phyloP scores from a whole-genome alignment of 805 yeast species.

The Yarrowia divulgata region DNA sequence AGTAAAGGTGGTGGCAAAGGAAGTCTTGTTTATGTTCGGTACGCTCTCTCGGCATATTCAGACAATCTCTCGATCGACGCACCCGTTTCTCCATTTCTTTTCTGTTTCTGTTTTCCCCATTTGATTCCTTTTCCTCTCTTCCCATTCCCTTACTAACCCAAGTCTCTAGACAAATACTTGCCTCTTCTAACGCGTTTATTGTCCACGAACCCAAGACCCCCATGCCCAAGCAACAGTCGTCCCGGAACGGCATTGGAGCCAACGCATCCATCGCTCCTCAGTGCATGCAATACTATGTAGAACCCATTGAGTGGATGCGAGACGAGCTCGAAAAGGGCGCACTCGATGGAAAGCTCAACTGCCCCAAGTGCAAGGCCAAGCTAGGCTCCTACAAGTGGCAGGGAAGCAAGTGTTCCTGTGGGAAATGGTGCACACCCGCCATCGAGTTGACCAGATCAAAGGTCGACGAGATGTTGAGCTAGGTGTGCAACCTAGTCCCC shows the following conservation, averaged over 20 bases:
- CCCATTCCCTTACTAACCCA: slow-evolving; percentile 12
- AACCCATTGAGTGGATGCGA: slow-evolving; percentile 94
- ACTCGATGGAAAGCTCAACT: slow-evolving; percentile 83
- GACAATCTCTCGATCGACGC: too few species aligned
- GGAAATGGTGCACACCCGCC: slow-evolving; percentile 94
- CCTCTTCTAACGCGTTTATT: slow-evolving; percentile 66
- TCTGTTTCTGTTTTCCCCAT: neutral
- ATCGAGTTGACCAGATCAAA: slow-evolving; percentile 80
- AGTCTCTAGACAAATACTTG: slow-evolving; percentile 54
- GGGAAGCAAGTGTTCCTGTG: slow-evolving; percentile 93
- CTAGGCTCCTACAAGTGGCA: slow-evolving; percentile 95
- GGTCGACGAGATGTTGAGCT: slow-evolving; percentile 67
- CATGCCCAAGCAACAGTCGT: slow-evolving; percentile 39
- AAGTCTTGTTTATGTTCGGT: neutral
- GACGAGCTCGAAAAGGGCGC: slow-evolving; percentile 73
- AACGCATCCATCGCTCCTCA: slow-evolving; percentile 44
- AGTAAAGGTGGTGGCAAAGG: neutral
- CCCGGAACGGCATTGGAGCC: slow-evolving; percentile 43
- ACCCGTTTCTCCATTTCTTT: neutral
- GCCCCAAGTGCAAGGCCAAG: slow-evolving; percentile 85
- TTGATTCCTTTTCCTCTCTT: neutral
- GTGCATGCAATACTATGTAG: slow-evolving; percentile 87
- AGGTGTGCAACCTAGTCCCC: neutral
- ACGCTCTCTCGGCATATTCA: too few species aligned
- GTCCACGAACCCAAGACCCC: slow-evolving; percentile 66